Base-by-base conservation (phyloP, 1,139 yeast species). In the Insectozyma bohioensis region DNA sequence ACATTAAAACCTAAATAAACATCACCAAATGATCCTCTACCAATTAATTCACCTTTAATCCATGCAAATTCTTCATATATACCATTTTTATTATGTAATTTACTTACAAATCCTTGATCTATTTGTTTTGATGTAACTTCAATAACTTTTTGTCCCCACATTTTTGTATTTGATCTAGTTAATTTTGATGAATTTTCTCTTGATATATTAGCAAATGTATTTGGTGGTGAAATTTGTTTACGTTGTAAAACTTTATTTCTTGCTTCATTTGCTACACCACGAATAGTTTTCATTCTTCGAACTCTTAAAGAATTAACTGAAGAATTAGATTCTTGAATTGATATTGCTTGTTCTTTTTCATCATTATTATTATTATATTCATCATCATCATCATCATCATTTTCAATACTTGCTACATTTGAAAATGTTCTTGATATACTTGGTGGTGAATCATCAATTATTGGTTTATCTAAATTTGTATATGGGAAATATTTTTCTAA, bases 21-120 rank as follows among this genome's bases (percentile, higher is more conserved):
- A 27, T 86, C 82, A n/a, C 98, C 99, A 67, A 90, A 94, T 0
- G 97, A 90, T 0, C 99, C 99, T 39, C 90, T 78, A 1, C 99
- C 99, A 39, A 94, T 87, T 42, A 92, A 69, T 51, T 90, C 97
- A 68, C 99, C 99, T 54, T 88, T 88, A 33, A 94, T 85, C 99
- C 99, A 94, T 0, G 92, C 94, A 66, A 90, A 88, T 57, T 87
- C 95, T 48, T 83, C 84, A 48, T 77, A 77, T 29, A 78, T 75
- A 8, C 92, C 94, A 33, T 61, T 57, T 35, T 68, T 72, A 37
- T 75, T 77, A 12, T 85, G 64, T 33, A 82, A 55, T 34, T 77
- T 77, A 42, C 81, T 75, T 9, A 80, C 75, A 44, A 68, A 69
- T 1, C 80, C 81, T 33, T 66, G 63, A 28, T 76, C 76, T 34